phyloP scores from a whole-genome alignment of 176 grass and related monocot genomes.

The Musa acuminata region DNA sequence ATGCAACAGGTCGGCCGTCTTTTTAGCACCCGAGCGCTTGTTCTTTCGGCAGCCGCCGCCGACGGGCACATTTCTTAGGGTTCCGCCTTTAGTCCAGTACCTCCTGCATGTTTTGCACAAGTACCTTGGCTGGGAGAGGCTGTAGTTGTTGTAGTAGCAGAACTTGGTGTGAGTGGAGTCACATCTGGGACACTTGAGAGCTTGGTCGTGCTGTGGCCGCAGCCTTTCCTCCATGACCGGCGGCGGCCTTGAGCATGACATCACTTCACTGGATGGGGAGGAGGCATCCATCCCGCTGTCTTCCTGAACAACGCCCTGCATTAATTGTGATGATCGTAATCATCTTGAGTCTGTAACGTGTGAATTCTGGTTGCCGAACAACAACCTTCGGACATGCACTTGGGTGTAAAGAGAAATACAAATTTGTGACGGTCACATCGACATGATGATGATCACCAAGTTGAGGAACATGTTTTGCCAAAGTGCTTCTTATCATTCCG shows the following conservation, averaged over 20 bases:
- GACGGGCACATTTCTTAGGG: conserved; percentile 79
- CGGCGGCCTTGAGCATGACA: conserved; percentile 40
- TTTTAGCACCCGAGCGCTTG: conserved; percentile 59
- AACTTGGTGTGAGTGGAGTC: conserved; percentile 93
- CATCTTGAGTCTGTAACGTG: conserved; percentile 28
- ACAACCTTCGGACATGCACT: too few species aligned
- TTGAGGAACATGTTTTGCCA: too few species aligned
- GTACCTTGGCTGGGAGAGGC: conserved; percentile 89
- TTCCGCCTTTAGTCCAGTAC: conserved; percentile 95
- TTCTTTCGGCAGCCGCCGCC: conserved; percentile 92
- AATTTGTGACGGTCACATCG: too few species aligned
- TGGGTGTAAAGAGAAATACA: too few species aligned
- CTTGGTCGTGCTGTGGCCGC: conserved; percentile 71
- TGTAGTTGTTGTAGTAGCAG: conserved; percentile 99
- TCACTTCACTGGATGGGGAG: conserved; percentile 58
- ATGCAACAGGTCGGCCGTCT: conserved; percentile 19
- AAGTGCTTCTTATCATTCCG: too few species aligned
- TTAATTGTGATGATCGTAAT: conserved; percentile 19
- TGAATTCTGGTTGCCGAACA: conserved; percentile 7
- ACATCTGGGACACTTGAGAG: conserved; percentile 87
- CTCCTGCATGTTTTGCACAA: conserved; percentile 97
- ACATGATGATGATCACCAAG: too few species aligned
- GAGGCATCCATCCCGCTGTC: conserved; percentile 51
- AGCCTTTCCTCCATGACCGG: conserved; percentile 45
- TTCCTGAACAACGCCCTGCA: conserved; percentile 63